phyloP scores from a whole-genome alignment of 2,329 filamentous ascomycete genomes.

The Alternaria alternata region DNA sequence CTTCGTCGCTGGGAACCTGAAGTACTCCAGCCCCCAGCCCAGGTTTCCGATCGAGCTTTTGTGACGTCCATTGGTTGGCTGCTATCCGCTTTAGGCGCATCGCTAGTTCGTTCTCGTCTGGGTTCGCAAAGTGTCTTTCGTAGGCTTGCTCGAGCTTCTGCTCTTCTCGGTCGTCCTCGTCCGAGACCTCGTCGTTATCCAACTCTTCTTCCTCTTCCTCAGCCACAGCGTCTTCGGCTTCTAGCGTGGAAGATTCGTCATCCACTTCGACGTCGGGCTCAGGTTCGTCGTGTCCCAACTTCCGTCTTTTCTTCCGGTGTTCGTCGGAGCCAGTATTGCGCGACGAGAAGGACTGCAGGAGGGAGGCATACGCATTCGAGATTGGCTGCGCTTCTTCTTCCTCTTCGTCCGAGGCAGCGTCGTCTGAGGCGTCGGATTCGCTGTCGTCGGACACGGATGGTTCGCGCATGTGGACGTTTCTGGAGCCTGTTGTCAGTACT shows the following conservation, averaged over 20 bases:
- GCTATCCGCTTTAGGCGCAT: constrained; percentile 58
- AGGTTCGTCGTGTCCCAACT: constrained; percentile 50
- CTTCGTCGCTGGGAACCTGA: constrained; percentile 34
- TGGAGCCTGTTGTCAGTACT: constrained; percentile 22
- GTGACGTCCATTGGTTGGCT: constrained; percentile 59
- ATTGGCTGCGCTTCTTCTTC: constrained; percentile 35
- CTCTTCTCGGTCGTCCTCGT: constrained; percentile 41
- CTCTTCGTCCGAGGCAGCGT: constrained; percentile 31
- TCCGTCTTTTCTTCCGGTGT: constrained; percentile 63
- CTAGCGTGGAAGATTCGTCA: constrained; percentile 12
- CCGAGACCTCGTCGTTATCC: constrained; percentile 38
- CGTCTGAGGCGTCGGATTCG: constrained; percentile 32
- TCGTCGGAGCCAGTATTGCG: constrained; percentile 49
- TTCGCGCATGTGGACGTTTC: constrained; percentile 22
- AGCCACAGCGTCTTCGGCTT: constrained; percentile 1
- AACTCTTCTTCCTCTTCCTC: constrained; percentile 15
- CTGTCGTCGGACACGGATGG: constrained; percentile 29
- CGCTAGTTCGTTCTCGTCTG: constrained; percentile 68
- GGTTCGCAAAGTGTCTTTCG: constrained; percentile 77
- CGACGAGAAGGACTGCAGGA: constrained; percentile 62
- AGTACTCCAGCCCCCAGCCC: constrained; percentile 35
- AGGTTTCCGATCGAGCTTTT: constrained; percentile 45
- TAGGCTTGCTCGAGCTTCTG: constrained; percentile 70
- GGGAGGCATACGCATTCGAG: constrained; percentile 61
- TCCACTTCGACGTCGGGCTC: constrained; percentile 1